Base-by-base conservation (phyloP, 345 rosid genomes). In the Acer campestre region DNA sequence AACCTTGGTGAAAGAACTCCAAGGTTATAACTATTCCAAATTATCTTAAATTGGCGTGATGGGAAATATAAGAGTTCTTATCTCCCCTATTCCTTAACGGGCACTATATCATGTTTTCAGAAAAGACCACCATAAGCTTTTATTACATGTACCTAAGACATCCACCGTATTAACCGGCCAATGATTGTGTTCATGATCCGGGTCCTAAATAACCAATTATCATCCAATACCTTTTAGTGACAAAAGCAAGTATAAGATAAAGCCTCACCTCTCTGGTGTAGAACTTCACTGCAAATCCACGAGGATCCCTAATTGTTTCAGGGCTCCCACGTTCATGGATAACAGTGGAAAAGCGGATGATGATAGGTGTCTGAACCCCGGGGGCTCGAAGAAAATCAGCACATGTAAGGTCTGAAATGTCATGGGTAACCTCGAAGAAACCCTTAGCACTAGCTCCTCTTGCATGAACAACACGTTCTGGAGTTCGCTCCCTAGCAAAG, bases 321-420 rank as follows among this genome's bases (percentile, higher is more conserved):
- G 98, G 99, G 78, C 99, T 96, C 84, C 98, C 99, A 73, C 98
- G 97, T 80, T 96, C 98, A 75, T 96, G 99, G 83, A 94, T 86
- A 20, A 96, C 98, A 75, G 99, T 96, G 17, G 98, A 96, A 94
- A 96, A 96, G 38, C 99, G 98, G 67, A 92, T 92, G 67, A 96
- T 94, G 25, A 96, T 89, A 73, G 98, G 98, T 2, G 99, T 96
- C 88, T 96, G 97, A 65, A 88, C 97, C 42, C 97, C 95, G 22
- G 98, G 93, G 22, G 95, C 92, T 25, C 98, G 91, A 14, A 96
- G 97, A 80, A 96, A 94, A 85, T 96, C 99, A 70, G 99, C 99
- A 77, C 92, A 92, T 16, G 97, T 84, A 63, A 92, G 90, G 65
- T 85, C 68, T 42, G 98, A 86, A 80, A 96, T 84, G 80, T 92